phyloP scores from a whole-genome alignment of 129 eudicot species.

The Scalesia atractyloides region DNA sequence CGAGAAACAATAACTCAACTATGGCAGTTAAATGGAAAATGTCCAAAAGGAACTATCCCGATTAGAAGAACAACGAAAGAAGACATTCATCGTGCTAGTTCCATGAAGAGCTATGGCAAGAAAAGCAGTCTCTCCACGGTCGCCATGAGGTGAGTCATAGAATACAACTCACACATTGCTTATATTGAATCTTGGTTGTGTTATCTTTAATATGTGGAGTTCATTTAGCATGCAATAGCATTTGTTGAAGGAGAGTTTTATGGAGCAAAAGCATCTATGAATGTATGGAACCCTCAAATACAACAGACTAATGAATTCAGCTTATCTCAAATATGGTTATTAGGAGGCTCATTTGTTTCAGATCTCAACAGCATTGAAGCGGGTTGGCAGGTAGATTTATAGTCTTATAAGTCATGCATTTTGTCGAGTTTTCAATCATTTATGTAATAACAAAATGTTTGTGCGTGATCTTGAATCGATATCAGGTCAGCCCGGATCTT shows the following conservation, averaged over 20 bases:
- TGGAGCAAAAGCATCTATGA: slow-evolving; percentile 93
- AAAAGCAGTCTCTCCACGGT: slow-evolving; percentile 41
- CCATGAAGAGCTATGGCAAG: slow-evolving; percentile 59
- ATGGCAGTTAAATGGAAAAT: slow-evolving; percentile 69
- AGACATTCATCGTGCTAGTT: slow-evolving; percentile 70
- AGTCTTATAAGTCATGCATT: neutral
- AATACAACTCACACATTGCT: slow-evolving; percentile 17
- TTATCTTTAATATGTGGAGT: slow-evolving; percentile 46
- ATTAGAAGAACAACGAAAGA: slow-evolving; percentile 72
- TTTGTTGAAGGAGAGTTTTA: slow-evolving; percentile 83
- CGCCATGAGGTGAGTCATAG: slow-evolving; percentile 67
- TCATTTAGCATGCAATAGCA: slow-evolving; percentile 90
- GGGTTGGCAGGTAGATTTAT: slow-evolving; percentile 81
- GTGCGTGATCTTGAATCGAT: neutral
- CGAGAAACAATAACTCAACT: slow-evolving; percentile 46
- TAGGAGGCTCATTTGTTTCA: slow-evolving; percentile 82
- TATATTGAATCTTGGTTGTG: slow-evolving; percentile 31
- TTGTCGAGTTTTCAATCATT: neutral
- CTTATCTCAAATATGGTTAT: slow-evolving; percentile 77
- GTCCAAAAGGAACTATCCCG: slow-evolving; percentile 75
- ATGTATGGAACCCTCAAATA: slow-evolving; percentile 85
- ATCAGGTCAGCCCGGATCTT: slow-evolving; percentile 93
- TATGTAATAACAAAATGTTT: slow-evolving; percentile 2
- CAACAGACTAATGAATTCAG: slow-evolving; percentile 86
- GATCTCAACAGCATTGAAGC: slow-evolving; percentile 95